Evolutionary conservation across 495 filamentous ascomycete genomes (phyloP), one percentile per base, ranked within the genome.

Genomic region (Aspergillus heteromorphus): DNA sequence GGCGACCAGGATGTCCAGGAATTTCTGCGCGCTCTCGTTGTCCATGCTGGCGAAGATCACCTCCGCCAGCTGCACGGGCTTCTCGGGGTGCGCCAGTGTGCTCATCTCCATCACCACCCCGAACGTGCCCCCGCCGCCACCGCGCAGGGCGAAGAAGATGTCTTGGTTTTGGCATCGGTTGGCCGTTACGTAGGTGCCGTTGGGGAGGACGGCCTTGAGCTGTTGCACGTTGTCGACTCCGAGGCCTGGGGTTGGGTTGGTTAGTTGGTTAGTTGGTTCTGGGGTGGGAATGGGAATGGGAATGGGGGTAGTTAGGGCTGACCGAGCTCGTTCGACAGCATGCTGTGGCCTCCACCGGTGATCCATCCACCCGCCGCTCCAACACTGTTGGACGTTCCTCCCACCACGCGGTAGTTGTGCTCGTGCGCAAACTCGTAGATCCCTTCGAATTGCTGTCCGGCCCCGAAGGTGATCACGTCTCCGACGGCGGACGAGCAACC

Each of bases 111-210:
- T 65, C n/a, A 78, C 69, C 11, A 79, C 67, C 10, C 72, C 77
- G 54, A 76, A 80, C 13, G 71, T 77, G 8, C 75, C 71, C 8
- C 77, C 77, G 14, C 78, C 78, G 3, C 76, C 78, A 13, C 81
- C 80, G 8, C 80, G 70, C n/a, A 82, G 65, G 6, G 73, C 73
- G 9, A 71, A 83, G 67, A 83, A 85, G 18, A 84, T 72, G 40
- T 85, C 80, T 0, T 74, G 49, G 56, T 84, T 77, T 43, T 72
- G 66, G 16, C 65, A 64, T 2, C 69, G 57, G 48, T 73, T 75
- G 7, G 77, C 77, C 0, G 70, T 79, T 0, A 72, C 62, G 18
- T 70, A 66, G 13, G 57, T 53, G 4, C 80, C 80, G 21, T 76
- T 68, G 16, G 79, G 72, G 0, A 77, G 77, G 13, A 83, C 67